A percentile compares a stretch with the other conserved stretches of the same genome.
These are phyloP conservation scores for Linnemannia exigua DNA, from an alignment of 192 early-diverging fungal genomes.

Conservation along the genomic window DNA sequence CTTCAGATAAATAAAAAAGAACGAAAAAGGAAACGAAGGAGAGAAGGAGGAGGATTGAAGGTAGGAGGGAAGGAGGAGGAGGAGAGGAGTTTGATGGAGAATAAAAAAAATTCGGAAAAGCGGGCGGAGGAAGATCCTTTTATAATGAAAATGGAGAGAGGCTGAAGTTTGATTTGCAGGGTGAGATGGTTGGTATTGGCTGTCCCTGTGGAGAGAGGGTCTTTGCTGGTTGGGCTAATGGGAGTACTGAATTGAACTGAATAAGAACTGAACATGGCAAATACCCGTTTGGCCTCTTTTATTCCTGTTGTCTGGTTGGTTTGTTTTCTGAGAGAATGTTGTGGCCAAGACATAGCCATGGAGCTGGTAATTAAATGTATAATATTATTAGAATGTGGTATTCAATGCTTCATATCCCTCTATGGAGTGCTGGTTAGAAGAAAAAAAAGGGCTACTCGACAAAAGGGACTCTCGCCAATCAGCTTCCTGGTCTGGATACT, in stretches of 20 bases:
- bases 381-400: neutral
- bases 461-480: neutral
- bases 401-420: neutral
- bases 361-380: slow-evolving; percentile 4
- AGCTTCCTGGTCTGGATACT: neutral
- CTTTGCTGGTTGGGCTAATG: neutral
- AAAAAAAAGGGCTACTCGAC: neutral
- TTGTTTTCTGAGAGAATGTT: neutral
- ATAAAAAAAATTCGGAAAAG: slow-evolving; percentile 10
- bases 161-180: neutral
- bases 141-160: neutral
- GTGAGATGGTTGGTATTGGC: neutral
- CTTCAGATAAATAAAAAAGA: neutral
- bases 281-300: neutral
- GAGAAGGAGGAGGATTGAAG: neutral
- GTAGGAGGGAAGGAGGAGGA: neutral
- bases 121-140: slow-evolving; percentile 14
- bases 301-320: neutral
- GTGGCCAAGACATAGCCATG: slow-evolving; percentile 2
- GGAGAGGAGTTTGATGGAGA: neutral
- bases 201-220: neutral
- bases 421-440: neutral
- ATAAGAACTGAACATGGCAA: neutral
- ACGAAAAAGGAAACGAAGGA: neutral
- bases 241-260: neutral